A percentile compares a stretch with the other conserved stretches of the same genome.
phyloP scores from a whole-genome alignment of 257 asterid genomes.

The Hygrophila difformis region DNA sequence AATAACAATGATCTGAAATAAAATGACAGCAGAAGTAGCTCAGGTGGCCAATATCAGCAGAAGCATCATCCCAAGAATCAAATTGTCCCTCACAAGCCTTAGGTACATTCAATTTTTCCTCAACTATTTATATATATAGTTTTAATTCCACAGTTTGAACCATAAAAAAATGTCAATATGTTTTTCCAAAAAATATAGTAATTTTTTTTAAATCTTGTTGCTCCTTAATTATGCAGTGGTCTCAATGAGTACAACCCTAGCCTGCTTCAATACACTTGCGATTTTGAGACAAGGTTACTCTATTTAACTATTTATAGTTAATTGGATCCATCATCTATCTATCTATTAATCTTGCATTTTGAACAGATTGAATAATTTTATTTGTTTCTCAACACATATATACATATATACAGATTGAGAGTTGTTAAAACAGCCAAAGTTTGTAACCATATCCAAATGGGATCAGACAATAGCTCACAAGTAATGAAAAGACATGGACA shows the following conservation, averaged over 20 bases:
- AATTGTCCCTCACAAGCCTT: neutral
- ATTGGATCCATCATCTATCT: neutral
- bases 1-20: too few relatives aligned
- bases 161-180: too few relatives aligned
- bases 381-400: neutral
- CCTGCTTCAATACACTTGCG: neutral
- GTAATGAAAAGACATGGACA: too few relatives aligned
- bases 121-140: too few relatives aligned
- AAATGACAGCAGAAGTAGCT: too few relatives aligned
- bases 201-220: too few relatives aligned
- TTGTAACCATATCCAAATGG: neutral
- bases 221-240: neutral
- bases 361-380: too few relatives aligned
- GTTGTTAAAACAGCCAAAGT: neutral
- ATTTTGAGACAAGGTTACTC: neutral
- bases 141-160: too few relatives aligned
- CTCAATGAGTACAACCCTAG: neutral
- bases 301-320: neutral
- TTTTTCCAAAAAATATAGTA: too few relatives aligned
- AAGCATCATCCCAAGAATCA: neutral
- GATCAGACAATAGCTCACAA: neutral
- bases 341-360: neutral
- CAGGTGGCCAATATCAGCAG: neutral
- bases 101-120: neutral
- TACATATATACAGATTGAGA: neutral